Evolutionary conservation across 2,329 filamentous ascomycete species (phyloP).

Genomic region (Neodidymelliopsis sp.): DNA sequence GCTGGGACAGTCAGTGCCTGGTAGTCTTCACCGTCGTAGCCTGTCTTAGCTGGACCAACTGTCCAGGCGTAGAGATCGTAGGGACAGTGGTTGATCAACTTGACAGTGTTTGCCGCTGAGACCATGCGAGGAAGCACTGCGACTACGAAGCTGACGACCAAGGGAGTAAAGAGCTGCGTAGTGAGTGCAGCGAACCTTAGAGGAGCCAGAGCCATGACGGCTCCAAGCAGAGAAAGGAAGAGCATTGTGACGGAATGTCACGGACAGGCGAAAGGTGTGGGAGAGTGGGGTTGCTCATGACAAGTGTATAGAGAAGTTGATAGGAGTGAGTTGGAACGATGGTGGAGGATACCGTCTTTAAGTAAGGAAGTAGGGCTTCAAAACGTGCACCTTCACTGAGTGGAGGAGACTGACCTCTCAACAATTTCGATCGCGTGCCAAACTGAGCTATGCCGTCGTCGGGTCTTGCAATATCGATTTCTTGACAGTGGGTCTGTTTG

Average conservation of each 20-base stretch:
- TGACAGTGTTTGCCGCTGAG: conserved; percentile 24
- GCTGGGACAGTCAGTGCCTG: conserved; percentile 18
- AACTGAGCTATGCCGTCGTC: too few species aligned
- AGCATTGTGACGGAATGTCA: background rate
- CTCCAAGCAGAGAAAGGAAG: background rate
- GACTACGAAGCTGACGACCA: background rate
- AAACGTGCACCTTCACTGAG: too few species aligned
- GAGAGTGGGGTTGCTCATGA: too few species aligned
- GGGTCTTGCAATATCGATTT: too few species aligned
- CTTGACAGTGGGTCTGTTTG: too few species aligned
- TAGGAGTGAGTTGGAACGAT: too few species aligned
- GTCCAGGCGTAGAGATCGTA: conserved; percentile 33
- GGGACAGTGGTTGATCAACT: conserved; percentile 33
- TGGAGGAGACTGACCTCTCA: too few species aligned
- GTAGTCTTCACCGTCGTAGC: conserved; percentile 14
- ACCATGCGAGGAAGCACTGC: background rate
- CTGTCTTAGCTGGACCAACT: conserved; percentile 16
- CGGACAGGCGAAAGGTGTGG: too few species aligned
- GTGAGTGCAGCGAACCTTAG: background rate
- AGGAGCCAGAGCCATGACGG: background rate
- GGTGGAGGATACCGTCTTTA: too few species aligned
- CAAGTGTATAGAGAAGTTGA: too few species aligned
- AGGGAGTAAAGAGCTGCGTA: conserved; percentile 1
- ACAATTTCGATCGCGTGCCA: too few species aligned
- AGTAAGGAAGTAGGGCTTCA: too few species aligned